These are phyloP conservation scores for Nemania abortiva DNA, from an alignment of 2,329 filamentous ascomycete species.

Conservation along the genomic window DNA sequence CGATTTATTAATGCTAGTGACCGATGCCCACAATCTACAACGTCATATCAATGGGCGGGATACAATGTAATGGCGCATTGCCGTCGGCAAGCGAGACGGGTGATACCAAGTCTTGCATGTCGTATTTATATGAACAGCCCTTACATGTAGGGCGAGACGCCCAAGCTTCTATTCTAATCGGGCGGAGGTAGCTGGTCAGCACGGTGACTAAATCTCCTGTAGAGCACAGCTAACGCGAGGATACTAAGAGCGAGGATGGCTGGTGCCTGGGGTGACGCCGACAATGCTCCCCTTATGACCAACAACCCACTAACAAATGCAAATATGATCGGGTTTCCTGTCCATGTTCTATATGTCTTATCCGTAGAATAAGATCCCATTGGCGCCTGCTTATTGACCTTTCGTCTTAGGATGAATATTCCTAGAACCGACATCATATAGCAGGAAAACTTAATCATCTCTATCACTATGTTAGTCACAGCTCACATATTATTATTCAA, in stretches of 20 bases:
- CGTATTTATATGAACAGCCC: too few species aligned
- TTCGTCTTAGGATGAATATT: conserved; percentile 45
- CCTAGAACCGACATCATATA: conserved; percentile 47
- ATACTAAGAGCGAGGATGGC: conserved; percentile 47
- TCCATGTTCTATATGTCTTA: conserved; percentile 47
- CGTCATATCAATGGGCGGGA: conserved; percentile 11
- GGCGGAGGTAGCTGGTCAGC: conserved; percentile 40
- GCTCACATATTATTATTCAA: conserved; percentile 12
- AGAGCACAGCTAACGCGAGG: conserved; percentile 46
- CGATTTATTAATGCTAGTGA: conserved; percentile 26
- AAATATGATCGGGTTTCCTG: conserved; percentile 47
- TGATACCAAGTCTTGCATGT: too few species aligned
- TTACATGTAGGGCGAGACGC: too few species aligned
- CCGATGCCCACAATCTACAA: conserved; percentile 12
- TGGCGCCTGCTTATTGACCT: conserved; percentile 35
- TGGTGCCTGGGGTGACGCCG: conserved; percentile 48
- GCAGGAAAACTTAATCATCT: conserved; percentile 46
- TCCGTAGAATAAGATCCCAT: conserved; percentile 37
- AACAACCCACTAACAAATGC: conserved; percentile 45
- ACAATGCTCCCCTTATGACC: conserved; percentile 48
- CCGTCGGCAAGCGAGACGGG: too few species aligned
- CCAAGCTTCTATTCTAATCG: conserved; percentile 40
- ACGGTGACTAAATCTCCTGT: conserved; percentile 43
- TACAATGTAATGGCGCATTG: too few species aligned
- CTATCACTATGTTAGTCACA: conserved; percentile 40